A percentile compares a stretch with the other conserved stretches of the same genome.
Evolutionary conservation across 371 early-diverging fungal species (phyloP).

Genomic region (Circinella minor): DNA sequence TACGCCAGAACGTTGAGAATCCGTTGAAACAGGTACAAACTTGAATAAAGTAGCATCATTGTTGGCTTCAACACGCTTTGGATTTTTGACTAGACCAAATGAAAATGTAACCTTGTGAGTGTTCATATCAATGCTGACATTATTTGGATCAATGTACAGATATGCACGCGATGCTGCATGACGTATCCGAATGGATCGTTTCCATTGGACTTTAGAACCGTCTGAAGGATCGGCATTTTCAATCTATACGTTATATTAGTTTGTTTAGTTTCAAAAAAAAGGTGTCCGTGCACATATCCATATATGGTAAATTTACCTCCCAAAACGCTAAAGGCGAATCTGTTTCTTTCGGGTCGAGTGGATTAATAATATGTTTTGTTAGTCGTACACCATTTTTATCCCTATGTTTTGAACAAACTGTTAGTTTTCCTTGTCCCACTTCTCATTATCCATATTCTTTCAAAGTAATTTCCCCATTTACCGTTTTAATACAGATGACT

Average conservation of each 20-base stretch:
- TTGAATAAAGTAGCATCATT: conserved; percentile 47
- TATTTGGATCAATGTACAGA: conserved; percentile 46
- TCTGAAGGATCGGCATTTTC: conserved; percentile 34
- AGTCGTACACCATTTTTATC: conserved; percentile 28
- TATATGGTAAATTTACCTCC: conserved; percentile 41
- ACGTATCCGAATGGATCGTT: conserved; percentile 45
- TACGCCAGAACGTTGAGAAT: conserved; percentile 21
- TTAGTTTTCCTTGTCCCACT: background rate
- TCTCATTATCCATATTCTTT: background rate
- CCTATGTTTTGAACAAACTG: background rate
- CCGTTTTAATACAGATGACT: conserved; percentile 31
- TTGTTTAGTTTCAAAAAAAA: background rate
- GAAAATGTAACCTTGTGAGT: conserved; percentile 42
- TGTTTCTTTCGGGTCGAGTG: conserved; percentile 59
- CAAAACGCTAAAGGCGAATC: conserved; percentile 59
- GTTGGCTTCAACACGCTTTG: conserved; percentile 23
- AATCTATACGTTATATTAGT: conserved; percentile 22
- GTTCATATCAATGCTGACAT: conserved; percentile 41
- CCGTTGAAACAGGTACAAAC: conserved; percentile 34
- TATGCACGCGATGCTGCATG: conserved; percentile 52
- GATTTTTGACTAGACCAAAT: conserved; percentile 35
- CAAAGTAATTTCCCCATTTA: conserved; percentile 11
- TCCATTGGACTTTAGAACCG: conserved; percentile 52
- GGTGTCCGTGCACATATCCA: conserved; percentile 1
- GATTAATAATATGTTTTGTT: conserved; percentile 55